Evolutionary conservation across 176 grass and related monocot species (phyloP).

Genomic region (Hsuehochloa calcarea): DNA sequence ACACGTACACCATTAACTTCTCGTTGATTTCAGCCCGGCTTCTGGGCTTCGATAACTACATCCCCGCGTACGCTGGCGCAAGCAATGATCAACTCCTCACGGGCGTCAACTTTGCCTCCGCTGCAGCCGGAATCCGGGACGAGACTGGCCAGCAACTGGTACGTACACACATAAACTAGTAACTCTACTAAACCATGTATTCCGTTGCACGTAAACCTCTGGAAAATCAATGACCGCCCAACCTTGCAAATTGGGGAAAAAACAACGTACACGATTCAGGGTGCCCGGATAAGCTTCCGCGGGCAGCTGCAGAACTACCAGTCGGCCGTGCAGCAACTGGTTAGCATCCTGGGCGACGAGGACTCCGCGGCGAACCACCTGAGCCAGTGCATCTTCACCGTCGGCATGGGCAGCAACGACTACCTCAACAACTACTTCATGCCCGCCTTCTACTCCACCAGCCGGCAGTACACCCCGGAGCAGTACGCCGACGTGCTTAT

Average conservation of each 20-base stretch:
- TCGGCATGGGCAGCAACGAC: conserved; percentile 97
- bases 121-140: conserved; percentile 80
- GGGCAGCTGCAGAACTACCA: conserved; percentile 83
- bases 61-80: conserved; percentile 62
- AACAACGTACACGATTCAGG: not conserved
- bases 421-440: conserved; percentile 99
- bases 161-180: not conserved
- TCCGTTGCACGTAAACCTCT: too few species aligned
- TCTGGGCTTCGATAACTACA: conserved; percentile 73
- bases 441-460: conserved; percentile 68
- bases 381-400: conserved; percentile 85
- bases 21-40: conserved; percentile 49
- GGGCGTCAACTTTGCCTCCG: conserved; percentile 91
- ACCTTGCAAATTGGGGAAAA: too few species aligned
- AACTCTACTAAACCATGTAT: too few species aligned
- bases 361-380: conserved; percentile 58
- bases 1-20: not conserved
- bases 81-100: conserved; percentile 51
- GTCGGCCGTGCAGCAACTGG: conserved; percentile 61
- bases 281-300: conserved; percentile 53
- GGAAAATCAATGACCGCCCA: too few species aligned
- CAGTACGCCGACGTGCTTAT: conserved; percentile 70
- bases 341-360: conserved; percentile 61
- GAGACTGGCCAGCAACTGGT: conserved; percentile 90
- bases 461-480: conserved; percentile 68